Evolutionary conservation across 176 grass and related monocot genomes (phyloP).

Genomic region (Triticum urartu): DNA sequence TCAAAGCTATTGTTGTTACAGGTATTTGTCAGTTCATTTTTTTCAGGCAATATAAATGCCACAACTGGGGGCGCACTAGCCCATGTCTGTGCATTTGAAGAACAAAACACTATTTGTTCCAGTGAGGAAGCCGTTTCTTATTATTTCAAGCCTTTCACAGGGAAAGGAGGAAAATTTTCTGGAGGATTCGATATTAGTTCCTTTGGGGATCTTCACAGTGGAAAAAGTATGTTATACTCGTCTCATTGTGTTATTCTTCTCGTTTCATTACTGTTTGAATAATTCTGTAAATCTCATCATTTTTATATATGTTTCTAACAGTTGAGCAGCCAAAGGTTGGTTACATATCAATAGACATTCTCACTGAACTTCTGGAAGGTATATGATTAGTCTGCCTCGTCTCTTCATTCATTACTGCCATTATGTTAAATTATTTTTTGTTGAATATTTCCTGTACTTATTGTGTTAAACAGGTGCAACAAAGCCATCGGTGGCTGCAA

Average conservation of each 20-base stretch:
- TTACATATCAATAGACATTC: constrained; percentile 78
- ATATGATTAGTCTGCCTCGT: constrained; percentile 16
- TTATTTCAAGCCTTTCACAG: constrained; percentile 41
- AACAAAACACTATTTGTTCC: not conserved
- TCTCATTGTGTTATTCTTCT: not conserved
- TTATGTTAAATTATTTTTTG: constrained; percentile 24
- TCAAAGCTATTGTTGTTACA: constrained; percentile 90
- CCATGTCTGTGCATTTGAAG: not conserved
- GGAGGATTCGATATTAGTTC: constrained; percentile 86
- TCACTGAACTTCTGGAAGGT: constrained; percentile 90
- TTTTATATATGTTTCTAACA: constrained; percentile 35
- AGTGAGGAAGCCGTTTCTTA: not conserved
- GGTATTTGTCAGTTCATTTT: constrained; percentile 42
- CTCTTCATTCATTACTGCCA: constrained; percentile 16
- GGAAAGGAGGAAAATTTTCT: constrained; percentile 78
- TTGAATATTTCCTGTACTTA: not conserved
- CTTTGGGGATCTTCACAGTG: constrained; percentile 63
- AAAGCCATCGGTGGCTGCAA: constrained; percentile 93
- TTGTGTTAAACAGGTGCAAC: constrained; percentile 53
- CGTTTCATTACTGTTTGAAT: not conserved
- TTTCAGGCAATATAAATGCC: constrained; percentile 19
- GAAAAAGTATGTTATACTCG: constrained; percentile 47
- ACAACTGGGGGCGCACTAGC: not conserved
- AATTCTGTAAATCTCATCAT: not conserved
- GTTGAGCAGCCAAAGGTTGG: constrained; percentile 70